These are phyloP conservation scores for Corynascus novoguineensis DNA, from an alignment of 495 filamentous ascomycete genomes.

Conservation along the genomic window DNA sequence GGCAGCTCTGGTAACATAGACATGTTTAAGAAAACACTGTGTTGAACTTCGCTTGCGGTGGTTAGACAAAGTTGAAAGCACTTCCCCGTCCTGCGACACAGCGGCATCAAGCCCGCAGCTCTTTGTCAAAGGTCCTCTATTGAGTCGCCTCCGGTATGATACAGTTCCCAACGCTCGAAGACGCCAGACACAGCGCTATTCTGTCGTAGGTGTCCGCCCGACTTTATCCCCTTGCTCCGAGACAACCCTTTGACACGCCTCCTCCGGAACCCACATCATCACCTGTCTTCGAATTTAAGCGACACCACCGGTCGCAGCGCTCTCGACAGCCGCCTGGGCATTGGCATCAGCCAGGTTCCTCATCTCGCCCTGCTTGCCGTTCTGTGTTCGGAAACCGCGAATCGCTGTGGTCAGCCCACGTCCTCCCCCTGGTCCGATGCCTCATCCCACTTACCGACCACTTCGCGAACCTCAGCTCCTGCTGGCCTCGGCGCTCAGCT, in stretches of 20 bases:
- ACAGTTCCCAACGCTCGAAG: conserved; percentile 18
- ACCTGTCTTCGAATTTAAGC: background rate
- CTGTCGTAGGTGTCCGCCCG: background rate
- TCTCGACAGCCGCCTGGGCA: conserved; percentile 53
- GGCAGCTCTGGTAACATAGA: too few species aligned
- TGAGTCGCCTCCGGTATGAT: conserved; percentile 26
- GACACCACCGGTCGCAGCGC: conserved; percentile 23
- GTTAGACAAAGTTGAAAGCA: too few species aligned
- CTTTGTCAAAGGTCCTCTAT: conserved; percentile 20
- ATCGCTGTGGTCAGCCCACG: conserved; percentile 23
- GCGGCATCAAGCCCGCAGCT: background rate
- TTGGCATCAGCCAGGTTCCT: conserved; percentile 72
- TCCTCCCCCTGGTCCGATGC: background rate
- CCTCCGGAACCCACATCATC: background rate
- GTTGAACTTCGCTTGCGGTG: too few species aligned
- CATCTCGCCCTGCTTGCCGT: conserved; percentile 91
- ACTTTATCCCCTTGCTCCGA: background rate
- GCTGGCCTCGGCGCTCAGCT: conserved; percentile 85
- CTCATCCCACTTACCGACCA: conserved; percentile 72
- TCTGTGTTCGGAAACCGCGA: conserved; percentile 51
- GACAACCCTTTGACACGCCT: background rate
- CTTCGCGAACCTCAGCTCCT: conserved; percentile 89
- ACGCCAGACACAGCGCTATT: conserved; percentile 2
- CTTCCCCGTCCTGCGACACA: background rate
- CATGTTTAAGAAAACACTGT: too few species aligned